phyloP scores from a whole-genome alignment of 1,139 yeast genomes.

The Taiozyma sp. region DNA sequence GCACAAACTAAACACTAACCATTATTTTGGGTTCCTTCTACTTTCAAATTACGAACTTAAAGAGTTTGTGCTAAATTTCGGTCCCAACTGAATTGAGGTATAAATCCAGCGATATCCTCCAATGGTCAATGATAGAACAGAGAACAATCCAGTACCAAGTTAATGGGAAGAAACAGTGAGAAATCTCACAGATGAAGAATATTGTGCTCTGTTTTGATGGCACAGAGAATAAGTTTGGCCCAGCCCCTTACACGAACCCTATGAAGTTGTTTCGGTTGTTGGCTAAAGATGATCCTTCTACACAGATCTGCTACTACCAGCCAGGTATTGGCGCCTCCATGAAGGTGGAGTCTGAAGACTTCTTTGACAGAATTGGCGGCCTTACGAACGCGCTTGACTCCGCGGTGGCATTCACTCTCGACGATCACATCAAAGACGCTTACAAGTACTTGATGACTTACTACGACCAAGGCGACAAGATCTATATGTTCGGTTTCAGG shows the following conservation, averaged over 20 bases:
- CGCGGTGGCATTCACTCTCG: slow-evolving; percentile 47
- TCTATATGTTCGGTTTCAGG: slow-evolving; percentile 55
- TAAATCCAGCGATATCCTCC: background rate
- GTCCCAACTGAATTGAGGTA: background rate
- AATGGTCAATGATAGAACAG: background rate
- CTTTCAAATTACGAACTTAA: background rate
- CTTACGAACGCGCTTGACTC: slow-evolving; percentile 36
- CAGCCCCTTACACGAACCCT: slow-evolving; percentile 49
- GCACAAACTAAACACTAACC: background rate
- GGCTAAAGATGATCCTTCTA: slow-evolving; percentile 34
- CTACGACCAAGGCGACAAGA: slow-evolving; percentile 43
- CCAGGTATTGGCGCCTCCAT: slow-evolving; percentile 58
- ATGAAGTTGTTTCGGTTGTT: slow-evolving; percentile 47
- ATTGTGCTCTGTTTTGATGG: slow-evolving; percentile 59
- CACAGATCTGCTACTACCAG: slow-evolving; percentile 56
- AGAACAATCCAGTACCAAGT: background rate
- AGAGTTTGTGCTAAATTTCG: background rate
- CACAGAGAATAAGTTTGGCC: slow-evolving; percentile 53
- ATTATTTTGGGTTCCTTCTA: background rate
- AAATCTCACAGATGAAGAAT: slow-evolving; percentile 27
- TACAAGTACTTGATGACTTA: slow-evolving; percentile 45
- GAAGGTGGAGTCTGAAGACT: slow-evolving; percentile 32
- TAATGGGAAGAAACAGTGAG: background rate
- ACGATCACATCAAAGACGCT: slow-evolving; percentile 49
- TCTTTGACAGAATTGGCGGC: slow-evolving; percentile 16